A percentile compares a stretch with the other conserved stretches of the same genome.
Evolutionary conservation across 306 rosid genomes (phyloP).

Genomic region (Rosa rugosa): DNA sequence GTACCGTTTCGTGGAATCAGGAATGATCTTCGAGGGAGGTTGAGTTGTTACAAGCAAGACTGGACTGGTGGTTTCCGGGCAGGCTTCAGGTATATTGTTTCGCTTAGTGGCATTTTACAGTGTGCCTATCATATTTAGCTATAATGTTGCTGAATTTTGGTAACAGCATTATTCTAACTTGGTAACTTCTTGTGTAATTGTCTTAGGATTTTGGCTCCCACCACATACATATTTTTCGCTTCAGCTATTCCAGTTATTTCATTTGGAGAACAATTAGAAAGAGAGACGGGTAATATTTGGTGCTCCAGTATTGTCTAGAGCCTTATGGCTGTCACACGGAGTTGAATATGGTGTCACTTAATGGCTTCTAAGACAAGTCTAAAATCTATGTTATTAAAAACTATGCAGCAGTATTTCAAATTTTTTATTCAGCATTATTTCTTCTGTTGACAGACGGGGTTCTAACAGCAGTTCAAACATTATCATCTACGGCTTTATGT

Average conservation of each 20-base stretch:
- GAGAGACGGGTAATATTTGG: conserved; percentile 54
- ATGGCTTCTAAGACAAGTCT: neutral
- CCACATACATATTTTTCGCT: conserved; percentile 74
- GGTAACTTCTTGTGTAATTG: conserved; percentile 2
- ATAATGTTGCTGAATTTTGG: conserved; percentile 19
- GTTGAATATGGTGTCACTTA: neutral
- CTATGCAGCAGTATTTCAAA: conserved; percentile 4
- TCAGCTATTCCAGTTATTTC: conserved; percentile 85
- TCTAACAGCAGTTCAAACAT: conserved; percentile 80
- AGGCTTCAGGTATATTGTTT: conserved; percentile 56
- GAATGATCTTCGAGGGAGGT: conserved; percentile 56
- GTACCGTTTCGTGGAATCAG: conserved; percentile 70
- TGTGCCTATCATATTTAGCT: neutral
- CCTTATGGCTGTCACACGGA: neutral
- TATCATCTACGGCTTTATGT: conserved; percentile 79
- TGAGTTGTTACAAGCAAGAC: conserved; percentile 68
- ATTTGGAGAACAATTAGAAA: conserved; percentile 78
- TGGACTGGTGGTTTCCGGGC: conserved; percentile 66
- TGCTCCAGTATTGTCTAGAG: neutral
- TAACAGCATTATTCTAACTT: conserved; percentile 2
- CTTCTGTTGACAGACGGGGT: conserved; percentile 57
- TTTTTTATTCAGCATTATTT: conserved; percentile 17
- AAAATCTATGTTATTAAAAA: neutral
- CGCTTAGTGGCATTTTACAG: neutral
- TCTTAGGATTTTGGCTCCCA: conserved; percentile 75